Evolutionary conservation across 352 stramenopile species (phyloP).

Genomic region (Phytophthora litchii): DNA sequence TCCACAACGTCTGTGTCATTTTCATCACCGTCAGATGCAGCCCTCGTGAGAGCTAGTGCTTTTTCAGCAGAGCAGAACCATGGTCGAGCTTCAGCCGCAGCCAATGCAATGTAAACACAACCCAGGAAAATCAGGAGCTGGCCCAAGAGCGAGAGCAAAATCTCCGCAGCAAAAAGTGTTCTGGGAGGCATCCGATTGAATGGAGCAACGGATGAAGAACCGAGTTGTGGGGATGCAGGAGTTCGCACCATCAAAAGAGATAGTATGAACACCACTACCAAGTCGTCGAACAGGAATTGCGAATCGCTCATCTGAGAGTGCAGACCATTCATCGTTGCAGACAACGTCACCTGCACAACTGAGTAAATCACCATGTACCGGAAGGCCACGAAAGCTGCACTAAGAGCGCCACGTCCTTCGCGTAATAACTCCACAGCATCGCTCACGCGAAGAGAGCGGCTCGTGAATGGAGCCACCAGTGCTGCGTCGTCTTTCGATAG

Average conservation of each 20-base stretch:
- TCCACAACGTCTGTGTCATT: conserved; percentile 47
- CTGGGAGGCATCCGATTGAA: conserved; percentile 52
- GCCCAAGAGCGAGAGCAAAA: conserved; percentile 61
- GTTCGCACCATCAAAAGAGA: conserved; percentile 81
- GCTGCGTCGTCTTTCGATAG: conserved; percentile 90
- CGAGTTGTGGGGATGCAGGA: conserved; percentile 41
- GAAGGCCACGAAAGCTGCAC: conserved; percentile 89
- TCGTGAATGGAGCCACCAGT: conserved; percentile 92
- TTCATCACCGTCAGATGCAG: conserved; percentile 22
- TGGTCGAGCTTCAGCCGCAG: conserved; percentile 46
- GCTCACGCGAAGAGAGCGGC: conserved; percentile 77
- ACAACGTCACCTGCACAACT: conserved; percentile 83
- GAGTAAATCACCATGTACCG: conserved; percentile 94
- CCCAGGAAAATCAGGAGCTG: conserved; percentile 63
- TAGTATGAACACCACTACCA: conserved; percentile 72
- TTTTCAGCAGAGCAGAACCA: conserved; percentile 72
- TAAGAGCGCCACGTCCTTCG: conserved; percentile 90
- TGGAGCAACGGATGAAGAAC: conserved; percentile 19
- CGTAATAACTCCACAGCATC: conserved; percentile 86
- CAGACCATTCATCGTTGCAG: conserved; percentile 67
- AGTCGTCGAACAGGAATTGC: conserved; percentile 83
- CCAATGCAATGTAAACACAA: conserved; percentile 64
- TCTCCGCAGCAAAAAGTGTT: conserved; percentile 66
- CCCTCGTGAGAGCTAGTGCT: conserved; percentile 48
- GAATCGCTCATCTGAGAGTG: conserved; percentile 76